Base-by-base conservation (phyloP, 2,329 filamentous ascomycete genomes). In the Erysiphe neolycopersici region DNA sequence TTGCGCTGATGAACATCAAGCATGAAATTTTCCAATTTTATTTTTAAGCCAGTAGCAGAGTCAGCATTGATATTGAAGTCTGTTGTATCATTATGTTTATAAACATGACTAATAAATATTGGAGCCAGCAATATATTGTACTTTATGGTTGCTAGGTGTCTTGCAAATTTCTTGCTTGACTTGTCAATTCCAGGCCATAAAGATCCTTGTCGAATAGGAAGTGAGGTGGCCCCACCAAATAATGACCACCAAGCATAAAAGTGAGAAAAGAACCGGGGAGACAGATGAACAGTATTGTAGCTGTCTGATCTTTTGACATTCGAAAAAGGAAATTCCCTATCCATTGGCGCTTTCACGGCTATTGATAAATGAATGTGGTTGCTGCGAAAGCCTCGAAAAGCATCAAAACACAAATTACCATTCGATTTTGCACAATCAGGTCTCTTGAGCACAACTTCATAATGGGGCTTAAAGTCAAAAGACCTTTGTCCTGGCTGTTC, bases 171-270 rank as follows among this genome's bases (percentile, higher is more conserved):
- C 63, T 98, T 98, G 65, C 83, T 94, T 39, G 83, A 89, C 64
- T 93, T 94, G 52, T 94, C 89, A 19, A 84, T 71, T 0, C 83
- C 84, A 5, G 85, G 87, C 75, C 85, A 98, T 3, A 98, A 67
- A 40, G 71, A 69, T 14, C 89, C 89, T 62, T 98, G 91, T 0
- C 89, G 81, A 45, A 98, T 79, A 11, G 89, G 91, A 26, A 98
- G 66, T 11, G 87, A 91, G 76, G 95, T 84, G 9, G 87, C 79
- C 1, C 87, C 85, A 9, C 84, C 84, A 60, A 98, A 98, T 51
- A 95, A 73, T 0, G 80, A 87, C 84, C 85, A 95, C 89, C 89
- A 98, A 45, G 76, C 75, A 62, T 85, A 95, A 65, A 98, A 98
- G 58, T 98, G 89, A 0, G 87, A 94, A 58, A 98, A 98, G 64